A percentile compares a stretch with the other conserved stretches of the same genome.
Conservation (phyloP, 176 grass and related monocot species). For the Oryza coarctata region DNA sequence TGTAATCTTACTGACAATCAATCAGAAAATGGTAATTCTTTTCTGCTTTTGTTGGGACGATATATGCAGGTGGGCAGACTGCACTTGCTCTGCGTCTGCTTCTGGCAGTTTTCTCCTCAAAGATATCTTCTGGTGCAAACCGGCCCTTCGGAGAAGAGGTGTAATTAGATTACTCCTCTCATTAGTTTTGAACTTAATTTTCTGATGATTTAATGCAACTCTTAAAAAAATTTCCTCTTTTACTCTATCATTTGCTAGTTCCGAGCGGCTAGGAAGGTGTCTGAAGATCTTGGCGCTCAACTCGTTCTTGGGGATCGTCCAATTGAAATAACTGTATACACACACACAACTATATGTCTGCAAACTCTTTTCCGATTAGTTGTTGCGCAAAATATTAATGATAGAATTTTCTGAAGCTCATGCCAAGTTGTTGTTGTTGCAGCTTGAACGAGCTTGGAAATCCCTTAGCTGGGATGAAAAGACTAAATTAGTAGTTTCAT, state of each 20-base stretch:
- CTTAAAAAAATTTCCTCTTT: background rate
- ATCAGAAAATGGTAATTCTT: background rate
- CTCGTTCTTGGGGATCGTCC: slow-evolving; percentile 94
- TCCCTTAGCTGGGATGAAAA: background rate
- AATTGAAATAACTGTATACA: slow-evolving; percentile 91
- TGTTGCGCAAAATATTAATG: background rate
- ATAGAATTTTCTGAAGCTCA: background rate
- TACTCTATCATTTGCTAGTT: slow-evolving; percentile 49
- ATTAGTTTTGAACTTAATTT: background rate
- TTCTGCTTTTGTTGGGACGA: background rate
- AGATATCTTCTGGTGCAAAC: slow-evolving; percentile 73
- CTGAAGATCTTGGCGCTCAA: slow-evolving; percentile 93
- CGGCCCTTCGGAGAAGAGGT: slow-evolving; percentile 87
- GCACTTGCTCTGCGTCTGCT: slow-evolving; percentile 85
- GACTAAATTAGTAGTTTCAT: background rate
- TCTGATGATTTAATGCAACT: background rate
- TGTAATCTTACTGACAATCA: background rate
- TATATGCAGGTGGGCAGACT: slow-evolving; percentile 72
- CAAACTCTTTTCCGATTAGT: background rate
- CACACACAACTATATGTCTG: background rate
- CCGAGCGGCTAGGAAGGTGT: slow-evolving; percentile 70
- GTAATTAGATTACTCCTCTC: background rate
- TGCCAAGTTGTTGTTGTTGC: slow-evolving; percentile 2
- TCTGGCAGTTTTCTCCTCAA: slow-evolving; percentile 89
- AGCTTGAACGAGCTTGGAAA: background rate